These are phyloP conservation scores for Silene latifolia DNA, from an alignment of 148 eudicot species.

Conservation along the genomic window DNA sequence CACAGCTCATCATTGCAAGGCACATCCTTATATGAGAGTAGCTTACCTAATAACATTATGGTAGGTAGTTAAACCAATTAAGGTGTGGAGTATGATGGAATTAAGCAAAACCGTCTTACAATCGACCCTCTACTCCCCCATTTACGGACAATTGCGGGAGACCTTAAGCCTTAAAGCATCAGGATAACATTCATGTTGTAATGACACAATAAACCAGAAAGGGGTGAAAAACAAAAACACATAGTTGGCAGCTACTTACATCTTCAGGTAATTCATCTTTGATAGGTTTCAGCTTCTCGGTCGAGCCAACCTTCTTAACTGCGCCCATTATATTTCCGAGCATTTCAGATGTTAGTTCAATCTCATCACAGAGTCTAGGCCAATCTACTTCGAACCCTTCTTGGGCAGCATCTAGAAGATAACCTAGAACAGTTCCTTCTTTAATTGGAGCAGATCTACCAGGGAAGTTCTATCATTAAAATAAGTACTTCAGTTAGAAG, in stretches of 20 bases:
- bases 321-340: slow-evolving; percentile 35
- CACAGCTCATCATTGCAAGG: slow-evolving; percentile 53
- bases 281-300: slow-evolving; percentile 69
- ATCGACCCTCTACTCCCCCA: too few relatives aligned
- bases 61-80: background rate
- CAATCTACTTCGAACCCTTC: slow-evolving; percentile 67
- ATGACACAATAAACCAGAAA: background rate
- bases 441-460: slow-evolving; percentile 78
- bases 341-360: slow-evolving; percentile 49
- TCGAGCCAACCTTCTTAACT: slow-evolving; percentile 61
- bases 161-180: too few relatives aligned
- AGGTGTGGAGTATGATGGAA: too few relatives aligned
- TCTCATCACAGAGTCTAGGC: slow-evolving; percentile 59
- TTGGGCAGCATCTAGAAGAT: slow-evolving; percentile 67
- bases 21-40: slow-evolving; percentile 54
- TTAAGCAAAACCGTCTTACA: too few relatives aligned
- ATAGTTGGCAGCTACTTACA: slow-evolving; percentile 34
- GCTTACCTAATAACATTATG: slow-evolving; percentile 37
- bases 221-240: background rate
- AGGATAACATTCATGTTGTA: background rate
- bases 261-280: slow-evolving; percentile 76
- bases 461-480: slow-evolving; percentile 50
- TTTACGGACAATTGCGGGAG: too few relatives aligned
- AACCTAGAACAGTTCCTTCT: slow-evolving; percentile 58
- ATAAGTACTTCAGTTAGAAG: background rate